A percentile compares a stretch with the other conserved stretches of the same genome.
phyloP scores from a whole-genome alignment of 768 basidiomycete genomes.

The Terana coerulea region DNA sequence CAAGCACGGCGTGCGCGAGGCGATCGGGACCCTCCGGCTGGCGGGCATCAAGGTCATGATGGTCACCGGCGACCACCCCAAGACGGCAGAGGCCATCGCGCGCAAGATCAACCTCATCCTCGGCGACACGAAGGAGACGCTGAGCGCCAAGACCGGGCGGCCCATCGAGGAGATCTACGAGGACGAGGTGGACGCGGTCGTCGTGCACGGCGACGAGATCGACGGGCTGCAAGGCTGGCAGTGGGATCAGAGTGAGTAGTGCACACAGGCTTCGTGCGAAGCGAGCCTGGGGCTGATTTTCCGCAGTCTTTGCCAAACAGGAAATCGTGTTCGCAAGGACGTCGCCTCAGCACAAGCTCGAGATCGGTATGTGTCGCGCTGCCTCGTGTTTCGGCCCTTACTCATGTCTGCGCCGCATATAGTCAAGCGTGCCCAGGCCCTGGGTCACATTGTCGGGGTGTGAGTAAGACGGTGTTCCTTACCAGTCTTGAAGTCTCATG shows the following conservation, averaged over 20 bases:
- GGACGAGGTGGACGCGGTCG: constrained; percentile 62
- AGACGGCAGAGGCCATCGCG: constrained; percentile 71
- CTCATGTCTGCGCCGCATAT: constrained; percentile 1
- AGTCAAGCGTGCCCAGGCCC: constrained; percentile 70
- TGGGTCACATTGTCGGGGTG: constrained; percentile 73
- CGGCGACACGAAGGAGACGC: constrained; percentile 60
- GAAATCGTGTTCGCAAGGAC: constrained; percentile 74
- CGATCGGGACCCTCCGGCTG: constrained; percentile 64
- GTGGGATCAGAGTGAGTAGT: constrained; percentile 62
- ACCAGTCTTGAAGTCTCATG: neutral
- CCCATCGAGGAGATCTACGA: constrained; percentile 58
- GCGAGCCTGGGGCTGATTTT: neutral
- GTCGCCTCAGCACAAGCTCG: constrained; percentile 69
- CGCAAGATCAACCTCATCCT: constrained; percentile 69
- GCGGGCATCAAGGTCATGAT: constrained; percentile 78
- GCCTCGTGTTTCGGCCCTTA: neutral
- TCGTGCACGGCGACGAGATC: constrained; percentile 67
- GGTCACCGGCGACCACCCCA: constrained; percentile 73
- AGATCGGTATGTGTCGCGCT: constrained; percentile 49
- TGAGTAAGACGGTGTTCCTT: constrained; percentile 31
- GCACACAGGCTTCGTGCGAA: neutral
- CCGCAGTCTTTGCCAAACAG: constrained; percentile 56
- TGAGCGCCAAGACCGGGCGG: constrained; percentile 52
- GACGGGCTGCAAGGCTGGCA: constrained; percentile 66
- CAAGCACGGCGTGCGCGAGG: constrained; percentile 68